Evolutionary conservation across 176 grass and related monocot species (phyloP), one percentile per base, ranked within the genome.

Genomic region (Triticum urartu): DNA sequence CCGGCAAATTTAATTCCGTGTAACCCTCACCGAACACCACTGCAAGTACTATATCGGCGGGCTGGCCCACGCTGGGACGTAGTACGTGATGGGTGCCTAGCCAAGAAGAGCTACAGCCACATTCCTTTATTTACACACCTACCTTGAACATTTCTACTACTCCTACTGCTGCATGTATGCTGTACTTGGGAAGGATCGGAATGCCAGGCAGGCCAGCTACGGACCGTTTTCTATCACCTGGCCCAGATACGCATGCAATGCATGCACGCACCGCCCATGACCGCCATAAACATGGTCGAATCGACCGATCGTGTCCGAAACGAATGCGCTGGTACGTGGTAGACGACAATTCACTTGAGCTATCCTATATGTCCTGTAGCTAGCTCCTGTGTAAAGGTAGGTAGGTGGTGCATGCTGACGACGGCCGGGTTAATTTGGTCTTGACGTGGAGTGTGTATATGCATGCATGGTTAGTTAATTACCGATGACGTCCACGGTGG

Each of bases 401-500:
- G 20, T 72, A 42, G 68, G 35, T n/a, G 6, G 25, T 59, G 3
- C 11, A 40, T 43, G n/a, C 11, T 40, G 9, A 32, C 1, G 11
- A n/a, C 3, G 18, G 17, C 68, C 34, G 39, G 18, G 68, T 70
- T 71, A 72, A 35, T 18, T 9, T 68, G 66, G 15, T 5, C 9
- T 35, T 68, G 65, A 68, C 56, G 11, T 47, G 12, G 50, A 18
- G 13, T 52, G 17, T 52, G 17, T 17, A 17, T 14, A 52, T 52
- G 5, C 5, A 52, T 52, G 54, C 52, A 56, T 20, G 54, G 5
- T 32, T 8, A 33, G 3, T 11, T 18, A 17, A 32, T 89, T 92
- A 96, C 92, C 83, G 36, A 99, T 88, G 75, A 94, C 97, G 60
- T 99, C 97, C 18, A 99, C 97, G 60, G 94, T 99, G 91, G 97